Evolutionary conservation across 768 basidiomycete species (phyloP).

Genomic region (Pisolithus marmoratus): DNA sequence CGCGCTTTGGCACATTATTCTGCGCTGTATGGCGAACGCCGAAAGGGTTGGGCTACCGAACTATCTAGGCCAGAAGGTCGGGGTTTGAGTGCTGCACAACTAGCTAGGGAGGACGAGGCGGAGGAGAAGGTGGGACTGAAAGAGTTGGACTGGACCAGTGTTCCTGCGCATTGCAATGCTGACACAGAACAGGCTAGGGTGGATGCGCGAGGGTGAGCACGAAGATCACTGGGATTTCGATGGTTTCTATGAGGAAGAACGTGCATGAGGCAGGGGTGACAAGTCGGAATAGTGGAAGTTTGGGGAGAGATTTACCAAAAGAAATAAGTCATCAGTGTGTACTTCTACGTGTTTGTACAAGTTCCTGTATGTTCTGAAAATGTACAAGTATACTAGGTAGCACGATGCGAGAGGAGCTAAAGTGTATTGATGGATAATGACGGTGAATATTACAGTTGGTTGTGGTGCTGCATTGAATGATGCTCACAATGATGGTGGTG

Average conservation of each 20-base stretch:
- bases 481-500: too few relatives aligned
- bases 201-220: constrained; percentile 31
- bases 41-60: constrained; percentile 6
- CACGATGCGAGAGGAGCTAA: too few relatives aligned
- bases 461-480: too few relatives aligned
- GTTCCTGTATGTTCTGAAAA: too few relatives aligned
- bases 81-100: neutral
- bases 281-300: too few relatives aligned
- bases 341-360: too few relatives aligned
- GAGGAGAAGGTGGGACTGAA: constrained; percentile 9
- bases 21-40: constrained; percentile 12
- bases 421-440: too few relatives aligned
- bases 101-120: constrained; percentile 7
- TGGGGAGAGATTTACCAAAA: too few relatives aligned
- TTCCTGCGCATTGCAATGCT: constrained; percentile 23
- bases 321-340: too few relatives aligned
- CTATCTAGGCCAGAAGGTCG: constrained; percentile 5
- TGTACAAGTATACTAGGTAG: too few relatives aligned
- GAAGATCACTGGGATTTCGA: constrained; percentile 24
- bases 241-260: constrained; percentile 14
- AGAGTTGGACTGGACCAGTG: constrained; percentile 21
- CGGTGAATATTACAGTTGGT: too few relatives aligned
- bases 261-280: neutral
- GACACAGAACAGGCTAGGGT: constrained; percentile 25
- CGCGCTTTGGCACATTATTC: constrained; percentile 22